Base-by-base conservation (phyloP, 2,329 filamentous ascomycete species). In the Rhynchosporium agropyri region DNA sequence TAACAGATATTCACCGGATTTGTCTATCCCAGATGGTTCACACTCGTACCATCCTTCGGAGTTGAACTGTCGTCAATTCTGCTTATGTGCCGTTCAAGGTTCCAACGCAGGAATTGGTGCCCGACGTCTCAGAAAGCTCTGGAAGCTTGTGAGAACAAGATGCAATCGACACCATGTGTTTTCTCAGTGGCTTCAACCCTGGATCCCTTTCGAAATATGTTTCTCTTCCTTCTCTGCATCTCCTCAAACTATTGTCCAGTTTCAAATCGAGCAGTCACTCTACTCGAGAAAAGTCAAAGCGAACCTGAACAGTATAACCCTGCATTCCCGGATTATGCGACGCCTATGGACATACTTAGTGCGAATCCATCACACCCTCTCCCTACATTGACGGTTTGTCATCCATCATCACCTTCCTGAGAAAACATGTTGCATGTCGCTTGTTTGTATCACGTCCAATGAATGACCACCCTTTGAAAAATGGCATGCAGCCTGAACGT, bases 351-450 rank as follows among this genome's bases (percentile, higher is more conserved):
- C 9, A 7, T 40, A 28, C 10, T 20, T 13, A 40, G 51, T 54
- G 51, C 33, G 36, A 36, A 40, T 54, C 33, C n/a, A 20, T 15
- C 31, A 10, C 29, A 46, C 26, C 54, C 54, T 45, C 10, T 40
- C 45, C 54, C 38, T 57, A 29, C 42, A 15, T 26, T 5, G 38
- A 10, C 12, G 36, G n/a, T 54, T 54, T 54, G 51, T 54, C 51
- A 54, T 45, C 54, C 8, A 46, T 46, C 40, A 33, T 13, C 6
- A 57, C 31, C 42, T 28, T 33, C 29, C 26, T 38, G 31, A n/a
- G 31, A 45, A 56, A 45, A 31, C 26, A 57, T 57, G 54, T 57
- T 57, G 29, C 54, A 57, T 46, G 29, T 57, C 54, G 54, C 54
- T 45, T 33, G 31, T 57, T 29, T 45, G 42, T 40, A 57, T 31